Evolutionary conservation across 1,284 basidiomycete species (phyloP).

Genomic region (Rhodotorula sp.): DNA sequence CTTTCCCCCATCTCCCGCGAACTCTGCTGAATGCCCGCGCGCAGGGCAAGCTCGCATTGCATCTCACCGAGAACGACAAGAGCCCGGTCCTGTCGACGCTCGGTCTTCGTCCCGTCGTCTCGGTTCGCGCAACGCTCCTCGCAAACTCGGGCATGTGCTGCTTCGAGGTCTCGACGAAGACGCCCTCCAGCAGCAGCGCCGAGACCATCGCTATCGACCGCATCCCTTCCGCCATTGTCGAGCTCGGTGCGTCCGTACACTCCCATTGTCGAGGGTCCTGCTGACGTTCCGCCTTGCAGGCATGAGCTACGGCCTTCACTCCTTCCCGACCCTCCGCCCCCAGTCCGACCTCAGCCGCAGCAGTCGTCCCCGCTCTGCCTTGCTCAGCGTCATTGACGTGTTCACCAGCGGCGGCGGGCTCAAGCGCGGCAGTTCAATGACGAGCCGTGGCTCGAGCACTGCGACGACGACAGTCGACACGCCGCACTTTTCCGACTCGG

Average conservation of each 20-base stretch:
- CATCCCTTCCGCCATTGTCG: constrained; percentile 29
- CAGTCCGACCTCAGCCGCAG: constrained; percentile 4
- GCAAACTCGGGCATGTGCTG: neutral
- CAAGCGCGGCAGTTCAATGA: constrained; percentile 29
- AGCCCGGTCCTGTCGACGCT: neutral
- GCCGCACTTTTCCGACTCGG: constrained; percentile 8
- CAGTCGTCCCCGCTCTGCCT: constrained; percentile 29
- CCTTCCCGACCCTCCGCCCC: constrained; percentile 23
- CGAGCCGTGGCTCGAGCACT: constrained; percentile 32
- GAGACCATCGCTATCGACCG: constrained; percentile 32
- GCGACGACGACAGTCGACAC: constrained; percentile 29
- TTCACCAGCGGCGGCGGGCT: constrained; percentile 25
- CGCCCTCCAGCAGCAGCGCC: neutral
- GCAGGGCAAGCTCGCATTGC: constrained; percentile 37
- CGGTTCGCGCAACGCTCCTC: constrained; percentile 19
- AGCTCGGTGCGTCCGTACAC: constrained; percentile 17
- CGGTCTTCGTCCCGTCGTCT: constrained; percentile 10
- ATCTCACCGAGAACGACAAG: constrained; percentile 8
- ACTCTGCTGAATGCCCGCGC: neutral
- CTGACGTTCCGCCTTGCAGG: neutral
- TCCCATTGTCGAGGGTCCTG: too few relatives aligned
- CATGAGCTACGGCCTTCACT: constrained; percentile 18
- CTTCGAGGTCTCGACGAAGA: constrained; percentile 23
- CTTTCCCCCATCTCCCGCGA: too few relatives aligned
- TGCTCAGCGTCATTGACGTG: constrained; percentile 30